These are phyloP conservation scores for Scheffersomyces stipitis DNA, from an alignment of 805 yeast species.

Conservation along the genomic window DNA sequence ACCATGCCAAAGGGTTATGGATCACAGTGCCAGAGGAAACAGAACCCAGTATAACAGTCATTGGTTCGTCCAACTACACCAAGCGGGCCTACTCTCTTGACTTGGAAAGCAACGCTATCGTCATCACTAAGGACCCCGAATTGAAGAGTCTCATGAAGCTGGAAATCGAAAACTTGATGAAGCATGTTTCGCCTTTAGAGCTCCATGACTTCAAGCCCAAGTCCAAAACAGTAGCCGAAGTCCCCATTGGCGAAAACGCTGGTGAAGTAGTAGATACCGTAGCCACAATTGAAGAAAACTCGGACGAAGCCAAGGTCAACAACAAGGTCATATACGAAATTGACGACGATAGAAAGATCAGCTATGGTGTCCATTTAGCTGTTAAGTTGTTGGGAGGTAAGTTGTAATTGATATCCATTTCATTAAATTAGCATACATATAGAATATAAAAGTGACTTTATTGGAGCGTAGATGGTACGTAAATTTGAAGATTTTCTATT, in stretches of 20 bases:
- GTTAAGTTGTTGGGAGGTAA: slow-evolving; percentile 62
- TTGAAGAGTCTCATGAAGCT: slow-evolving; percentile 55
- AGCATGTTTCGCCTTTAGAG: slow-evolving; percentile 51
- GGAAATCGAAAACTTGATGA: slow-evolving; percentile 64
- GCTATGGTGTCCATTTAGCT: slow-evolving; percentile 64
- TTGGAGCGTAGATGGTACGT: too few species aligned
- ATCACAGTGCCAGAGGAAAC: slow-evolving; percentile 55
- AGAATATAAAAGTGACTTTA: too few species aligned
- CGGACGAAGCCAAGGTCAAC: slow-evolving; percentile 5
- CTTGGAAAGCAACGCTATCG: slow-evolving; percentile 81
- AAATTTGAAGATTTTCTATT: too few species aligned
- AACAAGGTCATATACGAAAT: slow-evolving; percentile 25
- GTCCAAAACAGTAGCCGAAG: not conserved
- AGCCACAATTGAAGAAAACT: slow-evolving; percentile 5
- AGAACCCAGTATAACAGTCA: slow-evolving; percentile 69
- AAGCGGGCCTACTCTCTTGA: slow-evolving; percentile 85
- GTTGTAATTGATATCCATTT: slow-evolving; percentile 26
- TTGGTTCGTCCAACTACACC: slow-evolving; percentile 94
- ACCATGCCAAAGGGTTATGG: slow-evolving; percentile 98
- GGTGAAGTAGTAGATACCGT: slow-evolving; percentile 3
- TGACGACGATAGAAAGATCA: slow-evolving; percentile 59
- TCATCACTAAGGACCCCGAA: slow-evolving; percentile 65
- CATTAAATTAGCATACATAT: not conserved
- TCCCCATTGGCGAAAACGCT: slow-evolving; percentile 2
- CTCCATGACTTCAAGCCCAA: slow-evolving; percentile 58